These are phyloP conservation scores for Penicillium crustosum DNA, from an alignment of 2,329 filamentous ascomycete genomes.

Conservation along the genomic window DNA sequence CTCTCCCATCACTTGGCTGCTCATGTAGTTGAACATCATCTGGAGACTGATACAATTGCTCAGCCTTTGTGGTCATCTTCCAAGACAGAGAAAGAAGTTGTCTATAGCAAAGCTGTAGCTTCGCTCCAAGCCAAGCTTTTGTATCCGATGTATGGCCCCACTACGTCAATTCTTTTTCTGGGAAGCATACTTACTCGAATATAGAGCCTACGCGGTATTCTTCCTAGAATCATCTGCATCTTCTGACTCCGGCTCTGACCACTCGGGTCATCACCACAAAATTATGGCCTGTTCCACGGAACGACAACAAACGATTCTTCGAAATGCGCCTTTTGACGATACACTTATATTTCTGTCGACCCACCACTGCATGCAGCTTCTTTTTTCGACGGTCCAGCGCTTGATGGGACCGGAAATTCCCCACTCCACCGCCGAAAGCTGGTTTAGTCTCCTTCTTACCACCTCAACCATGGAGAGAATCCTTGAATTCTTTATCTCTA, in stretches of 20 bases:
- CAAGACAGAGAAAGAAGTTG: slow-evolving; percentile 28
- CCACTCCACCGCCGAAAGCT: slow-evolving; percentile 22
- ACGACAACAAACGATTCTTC: slow-evolving; percentile 25
- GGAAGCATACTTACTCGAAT: not conserved
- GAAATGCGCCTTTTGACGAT: slow-evolving; percentile 25
- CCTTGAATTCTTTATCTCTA: slow-evolving; percentile 24
- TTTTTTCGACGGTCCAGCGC: slow-evolving; percentile 25
- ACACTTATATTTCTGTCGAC: slow-evolving; percentile 24
- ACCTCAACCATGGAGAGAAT: slow-evolving; percentile 29
- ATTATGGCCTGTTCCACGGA: slow-evolving; percentile 10
- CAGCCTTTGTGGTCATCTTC: slow-evolving; percentile 22
- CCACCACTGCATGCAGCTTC: slow-evolving; percentile 29
- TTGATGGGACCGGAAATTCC: slow-evolving; percentile 30
- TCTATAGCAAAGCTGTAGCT: slow-evolving; percentile 27
- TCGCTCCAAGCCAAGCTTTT: slow-evolving; percentile 25
- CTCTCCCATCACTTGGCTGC: slow-evolving; percentile 30
- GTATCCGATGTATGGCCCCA: slow-evolving; percentile 20
- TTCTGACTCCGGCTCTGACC: not conserved
- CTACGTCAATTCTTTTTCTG: not conserved
- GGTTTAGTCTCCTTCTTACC: slow-evolving; percentile 29
- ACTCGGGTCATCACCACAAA: not conserved
- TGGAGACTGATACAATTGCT: slow-evolving; percentile 20
- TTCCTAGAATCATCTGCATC: slow-evolving; percentile 27
- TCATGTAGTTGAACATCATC: slow-evolving; percentile 24
- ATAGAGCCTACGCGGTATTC: slow-evolving; percentile 27